Conservation (phyloP, 1,139 yeast species). For the Geotrichum phurueaensis region DNA sequence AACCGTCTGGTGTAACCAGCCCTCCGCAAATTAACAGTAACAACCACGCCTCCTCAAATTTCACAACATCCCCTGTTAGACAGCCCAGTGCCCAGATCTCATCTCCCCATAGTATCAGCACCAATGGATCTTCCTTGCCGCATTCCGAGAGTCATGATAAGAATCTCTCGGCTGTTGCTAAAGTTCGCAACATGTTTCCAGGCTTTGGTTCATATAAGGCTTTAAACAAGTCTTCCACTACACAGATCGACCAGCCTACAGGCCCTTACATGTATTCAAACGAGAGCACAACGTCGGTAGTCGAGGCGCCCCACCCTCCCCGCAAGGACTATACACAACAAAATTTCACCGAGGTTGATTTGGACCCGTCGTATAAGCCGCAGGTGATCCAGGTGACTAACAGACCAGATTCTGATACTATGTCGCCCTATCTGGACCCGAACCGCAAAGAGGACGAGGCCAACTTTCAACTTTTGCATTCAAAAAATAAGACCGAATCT, state of each 20-base stretch:
- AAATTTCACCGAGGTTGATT: slow-evolving; percentile 14
- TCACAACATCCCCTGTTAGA: not conserved
- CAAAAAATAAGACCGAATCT: slow-evolving; percentile 10
- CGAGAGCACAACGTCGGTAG: slow-evolving; percentile 11
- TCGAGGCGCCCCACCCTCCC: not conserved
- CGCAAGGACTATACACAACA: not conserved
- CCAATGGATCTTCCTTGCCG: slow-evolving; percentile 2
- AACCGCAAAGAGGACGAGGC: not conserved
- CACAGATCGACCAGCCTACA: not conserved
- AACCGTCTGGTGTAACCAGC: not conserved
- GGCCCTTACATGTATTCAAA: slow-evolving; percentile 9
- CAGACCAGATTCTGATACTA: not conserved
- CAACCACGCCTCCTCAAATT: not conserved
- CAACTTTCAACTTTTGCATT: slow-evolving; percentile 3
- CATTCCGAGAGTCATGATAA: slow-evolving; percentile 6
- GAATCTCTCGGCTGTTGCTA: slow-evolving; percentile 9
- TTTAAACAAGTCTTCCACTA: slow-evolving; percentile 4
- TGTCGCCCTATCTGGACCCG: slow-evolving; percentile 1
- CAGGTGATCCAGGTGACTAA: slow-evolving; percentile 12
- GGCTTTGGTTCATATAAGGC: slow-evolving; percentile 17
- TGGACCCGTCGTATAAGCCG: slow-evolving; percentile 16
- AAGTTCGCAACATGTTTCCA: slow-evolving; percentile 18
- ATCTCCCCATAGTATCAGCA: not conserved
- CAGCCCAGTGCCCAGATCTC: not conserved
- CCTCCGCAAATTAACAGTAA: slow-evolving; percentile 2